A percentile compares a stretch with the other conserved stretches of the same genome.
Evolutionary conservation across 441 rosid species (phyloP).

Genomic region (Gossypium schwendimanii): DNA sequence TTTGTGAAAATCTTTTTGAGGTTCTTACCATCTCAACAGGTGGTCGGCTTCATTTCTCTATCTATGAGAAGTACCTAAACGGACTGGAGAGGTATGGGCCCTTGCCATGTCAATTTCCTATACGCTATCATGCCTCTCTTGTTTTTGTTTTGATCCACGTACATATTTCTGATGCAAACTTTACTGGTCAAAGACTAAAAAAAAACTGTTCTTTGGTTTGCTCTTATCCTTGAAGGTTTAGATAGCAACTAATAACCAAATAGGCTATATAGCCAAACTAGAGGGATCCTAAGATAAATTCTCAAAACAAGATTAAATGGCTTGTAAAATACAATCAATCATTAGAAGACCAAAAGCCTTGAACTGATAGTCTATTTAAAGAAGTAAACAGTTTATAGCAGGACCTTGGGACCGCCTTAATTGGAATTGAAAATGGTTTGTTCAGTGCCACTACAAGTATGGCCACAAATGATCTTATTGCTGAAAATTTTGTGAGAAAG

Average conservation of each 20-base stretch:
- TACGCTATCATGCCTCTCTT: background rate
- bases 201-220: background rate
- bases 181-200: background rate
- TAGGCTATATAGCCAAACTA: background rate
- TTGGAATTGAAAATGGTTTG: background rate
- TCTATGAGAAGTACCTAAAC: slow-evolving; percentile 73
- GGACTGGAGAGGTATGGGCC: slow-evolving; percentile 68
- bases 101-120: background rate
- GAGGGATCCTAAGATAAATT: background rate
- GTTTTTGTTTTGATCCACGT: background rate
- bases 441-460: background rate
- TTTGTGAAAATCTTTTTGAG: slow-evolving; percentile 69
- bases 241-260: background rate
- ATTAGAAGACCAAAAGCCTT: background rate
- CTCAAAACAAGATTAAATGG: background rate
- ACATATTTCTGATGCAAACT: background rate
- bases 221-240: background rate
- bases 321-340: background rate
- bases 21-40: slow-evolving; percentile 53
- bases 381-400: background rate
- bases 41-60: slow-evolving; percentile 59
- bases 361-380: background rate
- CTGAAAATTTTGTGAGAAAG: background rate
- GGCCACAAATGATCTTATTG: background rate
- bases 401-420: background rate